Evolutionary conservation across 495 filamentous ascomycete genomes (phyloP).

Genomic region (Penicillium maclennaniae): DNA sequence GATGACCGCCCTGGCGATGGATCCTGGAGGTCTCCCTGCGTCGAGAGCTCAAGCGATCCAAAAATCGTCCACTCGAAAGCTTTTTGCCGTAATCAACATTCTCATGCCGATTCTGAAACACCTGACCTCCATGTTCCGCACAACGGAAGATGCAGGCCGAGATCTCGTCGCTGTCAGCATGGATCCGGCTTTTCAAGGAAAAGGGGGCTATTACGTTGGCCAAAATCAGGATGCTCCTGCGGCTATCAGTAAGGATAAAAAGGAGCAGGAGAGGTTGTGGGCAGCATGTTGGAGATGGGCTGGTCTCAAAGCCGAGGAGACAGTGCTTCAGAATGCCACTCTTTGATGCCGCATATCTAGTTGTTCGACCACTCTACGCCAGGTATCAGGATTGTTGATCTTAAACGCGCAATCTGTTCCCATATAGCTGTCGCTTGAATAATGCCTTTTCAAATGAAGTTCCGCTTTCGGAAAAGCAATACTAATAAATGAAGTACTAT

Average conservation of each 20-base stretch:
- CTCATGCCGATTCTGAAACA: constrained; percentile 22
- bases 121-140: constrained; percentile 30
- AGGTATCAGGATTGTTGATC: background rate
- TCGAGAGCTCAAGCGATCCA: constrained; percentile 20
- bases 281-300: constrained; percentile 23
- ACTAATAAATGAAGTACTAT: no score
- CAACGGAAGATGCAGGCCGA: constrained; percentile 17
- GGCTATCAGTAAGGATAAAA: constrained; percentile 1
- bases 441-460: no score
- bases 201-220: constrained; percentile 19
- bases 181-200: constrained; percentile 14
- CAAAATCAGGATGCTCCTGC: constrained; percentile 7
- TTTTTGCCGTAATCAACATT: constrained; percentile 15
- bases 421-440: background rate
- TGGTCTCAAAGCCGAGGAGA: constrained; percentile 14
- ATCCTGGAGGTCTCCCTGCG: constrained; percentile 21
- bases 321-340: background rate
- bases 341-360: background rate
- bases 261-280: constrained; percentile 17
- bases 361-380: background rate
- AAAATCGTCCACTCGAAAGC: constrained; percentile 1
- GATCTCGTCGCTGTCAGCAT: constrained; percentile 19
- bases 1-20: constrained; percentile 21
- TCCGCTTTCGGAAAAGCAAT: no score
- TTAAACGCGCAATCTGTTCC: background rate